These are phyloP conservation scores for Pichia cabralensis DNA, from an alignment of 805 yeast genomes.

Conservation along the genomic window DNA sequence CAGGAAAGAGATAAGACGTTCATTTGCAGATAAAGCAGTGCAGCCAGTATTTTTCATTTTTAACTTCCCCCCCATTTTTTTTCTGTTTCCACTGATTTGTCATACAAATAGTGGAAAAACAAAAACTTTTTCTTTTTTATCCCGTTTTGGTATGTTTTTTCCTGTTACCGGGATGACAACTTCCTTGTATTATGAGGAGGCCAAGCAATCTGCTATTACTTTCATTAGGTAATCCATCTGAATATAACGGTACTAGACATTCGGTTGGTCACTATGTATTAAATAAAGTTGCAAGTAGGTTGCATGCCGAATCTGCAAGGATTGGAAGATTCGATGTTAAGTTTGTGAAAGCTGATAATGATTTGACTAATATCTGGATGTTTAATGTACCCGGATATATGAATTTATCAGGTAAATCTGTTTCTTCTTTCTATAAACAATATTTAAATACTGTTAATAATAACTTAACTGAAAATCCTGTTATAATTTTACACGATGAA, in stretches of 20 bases:
- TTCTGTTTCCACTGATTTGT: too few relatives aligned
- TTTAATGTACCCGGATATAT: conserved; percentile 31
- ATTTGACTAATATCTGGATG: background rate
- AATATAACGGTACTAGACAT: conserved; percentile 57
- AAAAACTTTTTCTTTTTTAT: too few relatives aligned
- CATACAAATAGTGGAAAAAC: too few relatives aligned
- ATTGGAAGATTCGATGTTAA: background rate
- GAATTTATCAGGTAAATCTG: conserved; percentile 55
- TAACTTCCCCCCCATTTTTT: too few relatives aligned
- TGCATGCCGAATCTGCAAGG: background rate
- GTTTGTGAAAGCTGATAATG: background rate
- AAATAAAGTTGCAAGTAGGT: conserved; percentile 17
- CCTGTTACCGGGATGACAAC: too few relatives aligned
- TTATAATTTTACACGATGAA: conserved; percentile 74
- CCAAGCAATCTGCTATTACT: background rate
- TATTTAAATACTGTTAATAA: conserved; percentile 20
- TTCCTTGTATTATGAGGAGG: too few relatives aligned
- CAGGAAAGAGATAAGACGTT: too few relatives aligned
- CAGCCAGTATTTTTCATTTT: too few relatives aligned
- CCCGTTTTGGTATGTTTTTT: too few relatives aligned
- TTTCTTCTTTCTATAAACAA: conserved; percentile 31
- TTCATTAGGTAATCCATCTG: conserved; percentile 60
- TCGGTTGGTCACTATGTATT: conserved; percentile 62
- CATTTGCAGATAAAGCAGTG: too few relatives aligned
- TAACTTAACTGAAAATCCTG: conserved; percentile 23